These are phyloP conservation scores for Monosporozyma solicola DNA, from an alignment of 805 yeast species.

Conservation along the genomic window DNA sequence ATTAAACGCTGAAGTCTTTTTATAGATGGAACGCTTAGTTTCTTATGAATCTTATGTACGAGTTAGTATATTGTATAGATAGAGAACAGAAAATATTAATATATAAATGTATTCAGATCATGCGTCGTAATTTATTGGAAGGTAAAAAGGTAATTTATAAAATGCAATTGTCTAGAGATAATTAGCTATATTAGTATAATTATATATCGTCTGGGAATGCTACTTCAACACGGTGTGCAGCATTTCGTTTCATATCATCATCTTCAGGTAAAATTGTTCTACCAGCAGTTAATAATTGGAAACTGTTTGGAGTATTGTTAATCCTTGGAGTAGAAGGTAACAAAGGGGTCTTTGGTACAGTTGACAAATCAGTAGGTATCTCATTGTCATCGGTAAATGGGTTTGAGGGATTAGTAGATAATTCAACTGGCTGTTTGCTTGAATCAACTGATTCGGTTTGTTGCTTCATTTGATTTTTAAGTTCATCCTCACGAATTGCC, in stretches of 20 bases:
- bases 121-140: not conserved
- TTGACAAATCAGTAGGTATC: not conserved
- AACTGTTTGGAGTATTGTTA: constrained; percentile 13
- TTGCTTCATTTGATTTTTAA: constrained; percentile 3
- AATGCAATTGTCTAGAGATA: not conserved
- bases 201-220: constrained; percentile 27
- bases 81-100: not conserved
- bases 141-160: not conserved
- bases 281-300: constrained; percentile 27
- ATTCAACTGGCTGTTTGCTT: not conserved
- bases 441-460: not conserved
- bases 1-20: constrained; percentile 79
- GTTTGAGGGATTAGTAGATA: not conserved
- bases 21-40: constrained; percentile 30
- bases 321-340: constrained; percentile 1
- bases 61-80: not conserved
- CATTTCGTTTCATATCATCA: constrained; percentile 18
- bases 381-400: not conserved
- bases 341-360: not conserved
- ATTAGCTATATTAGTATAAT: not conserved
- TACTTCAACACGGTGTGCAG: constrained; percentile 14
- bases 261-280: constrained; percentile 22
- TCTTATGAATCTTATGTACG: not conserved
- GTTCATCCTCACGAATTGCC: constrained; percentile 17
- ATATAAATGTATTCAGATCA: not conserved